Percentiles rank a stretch among this genome's conserved stretches.
Evolutionary conservation across 2,329 filamentous ascomycete genomes (phyloP).

Genomic region (Alternaria hordeiaustralica): DNA sequence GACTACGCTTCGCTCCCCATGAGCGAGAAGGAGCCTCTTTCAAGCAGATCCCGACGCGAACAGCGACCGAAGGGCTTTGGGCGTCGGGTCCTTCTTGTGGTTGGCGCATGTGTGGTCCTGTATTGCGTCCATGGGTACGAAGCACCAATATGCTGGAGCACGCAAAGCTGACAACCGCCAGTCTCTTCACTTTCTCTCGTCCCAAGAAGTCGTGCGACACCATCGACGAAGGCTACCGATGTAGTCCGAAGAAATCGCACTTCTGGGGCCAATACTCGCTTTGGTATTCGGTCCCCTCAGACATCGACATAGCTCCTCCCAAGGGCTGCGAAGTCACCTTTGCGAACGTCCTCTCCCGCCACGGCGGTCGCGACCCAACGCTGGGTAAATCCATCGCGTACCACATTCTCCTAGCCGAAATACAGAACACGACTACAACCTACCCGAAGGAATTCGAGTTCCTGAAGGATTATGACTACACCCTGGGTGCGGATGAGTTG

Average conservation of each 20-base stretch:
- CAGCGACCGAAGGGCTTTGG: conserved; percentile 14
- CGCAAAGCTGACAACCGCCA: conserved; percentile 20
- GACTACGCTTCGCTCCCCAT: conserved; percentile 39
- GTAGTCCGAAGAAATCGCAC: conserved; percentile 66
- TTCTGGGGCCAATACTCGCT: conserved; percentile 90
- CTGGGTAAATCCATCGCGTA: conserved; percentile 70
- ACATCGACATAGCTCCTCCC: conserved; percentile 67
- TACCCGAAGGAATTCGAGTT: conserved; percentile 73
- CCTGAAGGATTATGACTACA: conserved; percentile 73
- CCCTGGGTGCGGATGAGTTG: conserved; percentile 72
- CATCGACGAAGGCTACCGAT: conserved; percentile 66
- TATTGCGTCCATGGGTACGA: conserved; percentile 37
- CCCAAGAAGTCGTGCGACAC: conserved; percentile 57
- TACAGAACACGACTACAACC: conserved; percentile 63
- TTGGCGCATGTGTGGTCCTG: conserved; percentile 25
- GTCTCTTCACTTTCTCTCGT: conserved; percentile 18
- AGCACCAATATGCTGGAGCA: background rate
- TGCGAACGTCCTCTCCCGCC: conserved; percentile 80
- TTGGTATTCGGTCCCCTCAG: conserved; percentile 76
- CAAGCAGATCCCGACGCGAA: conserved; percentile 24
- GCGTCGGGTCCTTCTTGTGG: conserved; percentile 24
- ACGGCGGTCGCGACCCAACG: conserved; percentile 85
- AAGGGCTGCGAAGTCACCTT: conserved; percentile 76
- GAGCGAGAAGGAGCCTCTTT: conserved; percentile 34
- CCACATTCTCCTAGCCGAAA: conserved; percentile 66